Conservation (phyloP, 305 asterid genomes). For the Rubia balearica region DNA sequence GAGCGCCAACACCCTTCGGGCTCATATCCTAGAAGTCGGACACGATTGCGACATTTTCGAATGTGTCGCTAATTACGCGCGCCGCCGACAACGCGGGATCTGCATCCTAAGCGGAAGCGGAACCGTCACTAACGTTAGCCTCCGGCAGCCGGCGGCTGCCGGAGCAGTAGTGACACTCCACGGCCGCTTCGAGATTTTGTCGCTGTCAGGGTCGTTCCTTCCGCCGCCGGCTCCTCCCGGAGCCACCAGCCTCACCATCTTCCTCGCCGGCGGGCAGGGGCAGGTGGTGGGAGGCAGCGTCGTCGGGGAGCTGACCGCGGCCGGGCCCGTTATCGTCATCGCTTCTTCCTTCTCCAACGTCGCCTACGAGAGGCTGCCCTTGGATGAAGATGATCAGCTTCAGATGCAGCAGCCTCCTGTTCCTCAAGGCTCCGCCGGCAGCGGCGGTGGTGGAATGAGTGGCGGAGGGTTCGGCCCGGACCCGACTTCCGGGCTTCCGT, state of each 20-base stretch:
- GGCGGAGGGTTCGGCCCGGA: constrained; percentile 16
- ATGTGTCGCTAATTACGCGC: constrained; percentile 25
- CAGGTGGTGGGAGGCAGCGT: constrained; percentile 42
- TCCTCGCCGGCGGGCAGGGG: constrained; percentile 37
- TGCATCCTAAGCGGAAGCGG: constrained; percentile 38
- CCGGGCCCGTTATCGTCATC: constrained; percentile 35
- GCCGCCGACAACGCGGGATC: constrained; percentile 39
- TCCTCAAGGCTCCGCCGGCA: constrained; percentile 17
- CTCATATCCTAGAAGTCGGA: constrained; percentile 32
- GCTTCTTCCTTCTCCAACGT: constrained; percentile 38
- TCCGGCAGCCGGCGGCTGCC: constrained; percentile 25
- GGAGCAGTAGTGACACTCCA: constrained; percentile 28
- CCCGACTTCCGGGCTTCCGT: constrained; percentile 37
- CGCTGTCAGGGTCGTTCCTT: constrained; percentile 28
- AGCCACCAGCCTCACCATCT: constrained; percentile 34
- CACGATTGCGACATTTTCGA: constrained; percentile 32
- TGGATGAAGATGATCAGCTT: constrained; percentile 29
- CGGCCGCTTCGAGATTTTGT: constrained; percentile 34
- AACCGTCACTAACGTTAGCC: constrained; percentile 29
- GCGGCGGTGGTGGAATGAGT: constrained; percentile 19
- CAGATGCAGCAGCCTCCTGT: constrained; percentile 24
- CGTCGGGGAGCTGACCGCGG: constrained; percentile 35
- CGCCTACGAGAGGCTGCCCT: constrained; percentile 36
- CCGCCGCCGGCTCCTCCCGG: constrained; percentile 46
- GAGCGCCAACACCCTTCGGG: constrained; percentile 35